Percentiles rank a stretch among this genome's conserved stretches.
Conservation (phyloP, 2,329 filamentous ascomycete genomes). For the Parafenestella ontariensis region DNA sequence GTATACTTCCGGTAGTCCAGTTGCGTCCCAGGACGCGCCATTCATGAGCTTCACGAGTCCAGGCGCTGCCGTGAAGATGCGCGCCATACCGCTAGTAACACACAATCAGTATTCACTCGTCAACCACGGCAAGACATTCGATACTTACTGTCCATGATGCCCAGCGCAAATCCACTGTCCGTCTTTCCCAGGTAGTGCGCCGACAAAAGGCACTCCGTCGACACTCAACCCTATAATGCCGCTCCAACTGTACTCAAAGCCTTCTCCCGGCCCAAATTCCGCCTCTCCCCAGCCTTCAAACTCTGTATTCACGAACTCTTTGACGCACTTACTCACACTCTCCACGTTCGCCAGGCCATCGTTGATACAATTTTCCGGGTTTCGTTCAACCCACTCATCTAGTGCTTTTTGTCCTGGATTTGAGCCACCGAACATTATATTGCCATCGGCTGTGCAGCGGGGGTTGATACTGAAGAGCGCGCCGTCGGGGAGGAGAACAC, state of each 20-base stretch:
- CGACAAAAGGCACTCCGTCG: slow-evolving; percentile 37
- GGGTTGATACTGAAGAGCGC: slow-evolving; percentile 45
- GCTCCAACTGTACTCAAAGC: slow-evolving; percentile 41
- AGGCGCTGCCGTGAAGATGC: slow-evolving; percentile 38
- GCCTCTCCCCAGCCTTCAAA: slow-evolving; percentile 35
- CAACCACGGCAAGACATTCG: not conserved
- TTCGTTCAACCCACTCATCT: slow-evolving; percentile 36
- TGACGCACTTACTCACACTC: slow-evolving; percentile 32
- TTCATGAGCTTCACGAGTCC: slow-evolving; percentile 34
- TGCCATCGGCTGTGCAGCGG: slow-evolving; percentile 37
- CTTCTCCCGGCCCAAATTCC: slow-evolving; percentile 36
- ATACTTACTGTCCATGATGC: slow-evolving; percentile 38
- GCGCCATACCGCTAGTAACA: slow-evolving; percentile 31
- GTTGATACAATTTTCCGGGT: slow-evolving; percentile 39
- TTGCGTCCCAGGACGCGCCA: slow-evolving; percentile 23
- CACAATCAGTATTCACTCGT: slow-evolving; percentile 1
- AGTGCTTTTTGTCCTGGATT: slow-evolving; percentile 42
- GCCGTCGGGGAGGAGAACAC: slow-evolving; percentile 38
- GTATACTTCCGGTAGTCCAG: slow-evolving; percentile 32
- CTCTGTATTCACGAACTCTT: slow-evolving; percentile 30
- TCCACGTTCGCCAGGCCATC: slow-evolving; percentile 37
- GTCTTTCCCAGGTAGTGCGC: slow-evolving; percentile 27
- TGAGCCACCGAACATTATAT: slow-evolving; percentile 43
- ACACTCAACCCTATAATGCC: slow-evolving; percentile 35
- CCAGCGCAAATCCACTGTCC: slow-evolving; percentile 38